Conservation (phyloP, 768 basidiomycete species). For the Epithele typhae region DNA sequence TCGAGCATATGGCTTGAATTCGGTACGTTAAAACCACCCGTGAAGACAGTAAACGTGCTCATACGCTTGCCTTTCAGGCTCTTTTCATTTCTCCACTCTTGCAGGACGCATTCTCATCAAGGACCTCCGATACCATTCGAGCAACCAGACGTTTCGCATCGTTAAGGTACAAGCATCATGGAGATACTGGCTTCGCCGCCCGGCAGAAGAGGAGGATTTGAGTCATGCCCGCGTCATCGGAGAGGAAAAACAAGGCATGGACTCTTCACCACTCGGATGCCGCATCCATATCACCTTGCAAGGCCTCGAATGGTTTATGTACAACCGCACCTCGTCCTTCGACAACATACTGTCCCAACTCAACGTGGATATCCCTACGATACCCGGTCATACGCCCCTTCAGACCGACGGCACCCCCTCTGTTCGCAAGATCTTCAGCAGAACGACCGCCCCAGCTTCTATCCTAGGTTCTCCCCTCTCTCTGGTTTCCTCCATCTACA, state of each 20-base stretch:
- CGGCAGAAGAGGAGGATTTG: conserved; percentile 72
- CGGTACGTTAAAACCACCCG: conserved; percentile 39
- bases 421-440: conserved; percentile 26
- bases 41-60: not conserved
- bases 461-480: conserved; percentile 21
- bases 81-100: conserved; percentile 87
- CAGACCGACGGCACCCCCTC: conserved; percentile 15
- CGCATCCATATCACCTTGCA: conserved; percentile 77
- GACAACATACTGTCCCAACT: conserved; percentile 82
- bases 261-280: conserved; percentile 48
- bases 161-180: conserved; percentile 86
- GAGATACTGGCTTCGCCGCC: conserved; percentile 89
- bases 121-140: conserved; percentile 85
- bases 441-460: conserved; percentile 20
- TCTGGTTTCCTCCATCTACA: conserved; percentile 24
- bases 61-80: conserved; percentile 44
- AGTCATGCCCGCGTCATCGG: conserved; percentile 39
- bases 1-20: conserved; percentile 84
- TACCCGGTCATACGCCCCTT: conserved; percentile 12
- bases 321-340: conserved; percentile 86
- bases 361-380: conserved; percentile 32
- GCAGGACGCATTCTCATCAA: conserved; percentile 86
- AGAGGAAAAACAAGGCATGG: conserved; percentile 36
- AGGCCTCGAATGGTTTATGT: conserved; percentile 91
- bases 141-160: conserved; percentile 84